Evolutionary conservation across 306 rosid genomes (phyloP).

Genomic region (Prunus persica): Prunus_persica_NCBIv2 NC_034014.1:30150501-30151000

Average conservation of each 20-base stretch:
- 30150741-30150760: background rate
- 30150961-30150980: background rate
- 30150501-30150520: slow-evolving; percentile 58
- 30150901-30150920: slow-evolving; percentile 99
- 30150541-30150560: slow-evolving; percentile 12
- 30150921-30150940: slow-evolving; percentile 99
- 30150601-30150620: slow-evolving; percentile 98
- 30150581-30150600: slow-evolving; percentile 38
- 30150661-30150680: slow-evolving; percentile 85
- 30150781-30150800: no score
- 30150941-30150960: slow-evolving; percentile 10
- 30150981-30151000: background rate
- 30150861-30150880: slow-evolving; percentile 97
- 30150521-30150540: slow-evolving; percentile 1
- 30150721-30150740: slow-evolving; percentile 3
- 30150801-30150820: slow-evolving; percentile 1
- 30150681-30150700: slow-evolving; percentile 12
- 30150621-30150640: slow-evolving; percentile 96
- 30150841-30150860: slow-evolving; percentile 94
- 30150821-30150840: slow-evolving; percentile 28
- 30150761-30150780: no score
- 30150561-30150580: slow-evolving; percentile 19
- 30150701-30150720: background rate
- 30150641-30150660: slow-evolving; percentile 96
- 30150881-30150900: slow-evolving; percentile 97